Percentiles rank a stretch among this genome's conserved stretches.
phyloP scores from a whole-genome alignment of 2,329 filamentous ascomycete species.

The Nothopassalora personata region DNA sequence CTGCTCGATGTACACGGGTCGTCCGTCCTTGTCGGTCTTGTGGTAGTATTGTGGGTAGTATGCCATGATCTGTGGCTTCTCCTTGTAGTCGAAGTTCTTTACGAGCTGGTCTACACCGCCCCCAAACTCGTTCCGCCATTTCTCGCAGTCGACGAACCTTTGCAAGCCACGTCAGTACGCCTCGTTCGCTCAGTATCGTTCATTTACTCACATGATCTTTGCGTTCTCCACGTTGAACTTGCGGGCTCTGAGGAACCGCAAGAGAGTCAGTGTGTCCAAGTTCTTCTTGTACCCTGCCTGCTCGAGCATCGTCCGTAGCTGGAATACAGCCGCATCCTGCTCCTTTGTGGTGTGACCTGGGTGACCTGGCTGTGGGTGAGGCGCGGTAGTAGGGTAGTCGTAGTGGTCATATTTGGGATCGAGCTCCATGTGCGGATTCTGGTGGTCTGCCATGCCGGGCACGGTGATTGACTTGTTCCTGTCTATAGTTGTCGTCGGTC shows the following conservation, averaged over 20 bases:
- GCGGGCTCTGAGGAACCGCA: slow-evolving; percentile 70
- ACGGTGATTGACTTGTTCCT: background rate
- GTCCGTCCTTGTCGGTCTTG: slow-evolving; percentile 92
- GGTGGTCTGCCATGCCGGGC: slow-evolving; percentile 14
- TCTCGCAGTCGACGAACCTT: slow-evolving; percentile 87
- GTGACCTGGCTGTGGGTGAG: slow-evolving; percentile 67
- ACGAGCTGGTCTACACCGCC: slow-evolving; percentile 70
- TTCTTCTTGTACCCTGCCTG: slow-evolving; percentile 72
- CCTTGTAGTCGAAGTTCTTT: slow-evolving; percentile 76
- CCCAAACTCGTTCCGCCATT: slow-evolving; percentile 82
- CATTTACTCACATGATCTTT: slow-evolving; percentile 72
- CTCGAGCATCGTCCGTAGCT: slow-evolving; percentile 82
- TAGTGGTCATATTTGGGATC: slow-evolving; percentile 95
- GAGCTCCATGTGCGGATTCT: slow-evolving; percentile 46
- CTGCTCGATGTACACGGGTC: slow-evolving; percentile 95
- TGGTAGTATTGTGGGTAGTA: slow-evolving; percentile 99
- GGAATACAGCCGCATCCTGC: slow-evolving; percentile 83
- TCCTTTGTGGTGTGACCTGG: slow-evolving; percentile 78
- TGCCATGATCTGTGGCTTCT: slow-evolving; percentile 76
- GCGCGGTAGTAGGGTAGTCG: slow-evolving; percentile 78
- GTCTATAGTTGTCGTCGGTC: background rate
- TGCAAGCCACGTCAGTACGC: slow-evolving; percentile 22
- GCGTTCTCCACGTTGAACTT: slow-evolving; percentile 85
- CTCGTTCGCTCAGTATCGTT: background rate
- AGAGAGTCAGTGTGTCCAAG: slow-evolving; percentile 87